A percentile compares a stretch with the other conserved stretches of the same genome.
Evolutionary conservation across 371 early-diverging fungal species (phyloP).

Genomic region (Sporodiniella umbellata): DNA sequence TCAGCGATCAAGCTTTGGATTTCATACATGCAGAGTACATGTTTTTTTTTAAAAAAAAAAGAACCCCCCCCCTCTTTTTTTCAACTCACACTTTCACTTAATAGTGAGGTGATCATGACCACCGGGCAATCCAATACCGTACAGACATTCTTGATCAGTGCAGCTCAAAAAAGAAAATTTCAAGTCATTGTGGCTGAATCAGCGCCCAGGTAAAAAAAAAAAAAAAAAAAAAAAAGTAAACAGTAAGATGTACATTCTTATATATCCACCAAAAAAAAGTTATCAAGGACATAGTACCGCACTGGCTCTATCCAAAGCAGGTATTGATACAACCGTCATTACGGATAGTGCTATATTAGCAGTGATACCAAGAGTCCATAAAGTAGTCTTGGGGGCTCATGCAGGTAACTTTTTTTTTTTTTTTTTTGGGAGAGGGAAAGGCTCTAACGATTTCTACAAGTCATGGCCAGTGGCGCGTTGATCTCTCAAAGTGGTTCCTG

Average conservation of each 20-base stretch:
- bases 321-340: constrained; percentile 91
- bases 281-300: constrained; percentile 89
- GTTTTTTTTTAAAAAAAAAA: not conserved
- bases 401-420: no score
- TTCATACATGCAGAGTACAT: constrained; percentile 87
- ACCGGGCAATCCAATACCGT: constrained; percentile 87
- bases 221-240: not conserved
- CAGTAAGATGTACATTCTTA: not conserved
- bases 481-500: constrained; percentile 83
- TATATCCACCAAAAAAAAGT: no score
- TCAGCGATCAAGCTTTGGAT: constrained; percentile 77
- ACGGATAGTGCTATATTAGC: constrained; percentile 94
- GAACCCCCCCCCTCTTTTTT: not conserved
- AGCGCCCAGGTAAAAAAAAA: constrained; percentile 57
- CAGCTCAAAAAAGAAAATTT: constrained; percentile 84
- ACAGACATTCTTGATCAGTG: constrained; percentile 81
- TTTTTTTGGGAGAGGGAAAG: no score
- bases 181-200: constrained; percentile 93
- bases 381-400: constrained; percentile 93
- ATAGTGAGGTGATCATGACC: constrained; percentile 94
- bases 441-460: no score
- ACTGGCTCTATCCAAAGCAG: constrained; percentile 65
- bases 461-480: constrained; percentile 91
- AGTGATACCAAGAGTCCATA: constrained; percentile 96
- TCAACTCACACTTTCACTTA: not conserved